Evolutionary conservation across 768 basidiomycete species (phyloP).

Genomic region (Lactifluus rugatus): DNA sequence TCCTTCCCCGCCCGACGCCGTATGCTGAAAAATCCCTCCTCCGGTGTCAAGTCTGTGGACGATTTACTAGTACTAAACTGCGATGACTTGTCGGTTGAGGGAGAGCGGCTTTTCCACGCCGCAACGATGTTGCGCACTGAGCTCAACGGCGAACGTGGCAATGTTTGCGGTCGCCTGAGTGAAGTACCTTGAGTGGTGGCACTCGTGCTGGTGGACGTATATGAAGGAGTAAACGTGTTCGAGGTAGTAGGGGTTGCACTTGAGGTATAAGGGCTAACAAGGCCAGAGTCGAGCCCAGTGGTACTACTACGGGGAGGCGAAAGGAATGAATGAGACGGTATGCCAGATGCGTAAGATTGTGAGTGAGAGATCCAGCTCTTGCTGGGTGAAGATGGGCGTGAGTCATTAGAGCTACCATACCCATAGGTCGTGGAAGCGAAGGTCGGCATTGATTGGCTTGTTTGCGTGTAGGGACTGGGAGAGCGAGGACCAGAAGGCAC

Average conservation of each 20-base stretch:
- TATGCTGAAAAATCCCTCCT: slow-evolving; percentile 45
- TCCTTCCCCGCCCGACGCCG: slow-evolving; percentile 34
- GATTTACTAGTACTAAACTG: slow-evolving; percentile 12
- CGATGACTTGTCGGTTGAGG: slow-evolving; percentile 24
- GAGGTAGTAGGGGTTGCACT: slow-evolving; percentile 25
- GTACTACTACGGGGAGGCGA: slow-evolving; percentile 36
- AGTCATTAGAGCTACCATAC: slow-evolving; percentile 29
- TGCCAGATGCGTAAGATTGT: slow-evolving; percentile 19
- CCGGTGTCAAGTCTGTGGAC: slow-evolving; percentile 1
- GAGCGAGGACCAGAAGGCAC: slow-evolving; percentile 31
- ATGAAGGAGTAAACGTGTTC: slow-evolving; percentile 34
- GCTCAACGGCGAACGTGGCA: slow-evolving; percentile 60
- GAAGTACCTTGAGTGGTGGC: slow-evolving; percentile 35
- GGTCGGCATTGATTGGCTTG: slow-evolving; percentile 34
- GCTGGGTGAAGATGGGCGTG: slow-evolving; percentile 40
- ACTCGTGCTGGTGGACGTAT: slow-evolving; percentile 29
- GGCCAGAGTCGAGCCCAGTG: slow-evolving; percentile 25
- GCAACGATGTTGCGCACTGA: slow-evolving; percentile 73
- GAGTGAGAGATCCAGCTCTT: slow-evolving; percentile 33
- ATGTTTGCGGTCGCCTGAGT: slow-evolving; percentile 49
- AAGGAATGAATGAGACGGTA: slow-evolving; percentile 30
- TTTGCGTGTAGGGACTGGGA: slow-evolving; percentile 29
- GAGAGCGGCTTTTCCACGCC: slow-evolving; percentile 72
- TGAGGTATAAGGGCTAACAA: slow-evolving; percentile 26
- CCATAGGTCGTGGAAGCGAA: slow-evolving; percentile 30